These are phyloP conservation scores for Verticillium tricorpus DNA, from an alignment of 2,329 filamentous ascomycete species.

Conservation along the genomic window DNA sequence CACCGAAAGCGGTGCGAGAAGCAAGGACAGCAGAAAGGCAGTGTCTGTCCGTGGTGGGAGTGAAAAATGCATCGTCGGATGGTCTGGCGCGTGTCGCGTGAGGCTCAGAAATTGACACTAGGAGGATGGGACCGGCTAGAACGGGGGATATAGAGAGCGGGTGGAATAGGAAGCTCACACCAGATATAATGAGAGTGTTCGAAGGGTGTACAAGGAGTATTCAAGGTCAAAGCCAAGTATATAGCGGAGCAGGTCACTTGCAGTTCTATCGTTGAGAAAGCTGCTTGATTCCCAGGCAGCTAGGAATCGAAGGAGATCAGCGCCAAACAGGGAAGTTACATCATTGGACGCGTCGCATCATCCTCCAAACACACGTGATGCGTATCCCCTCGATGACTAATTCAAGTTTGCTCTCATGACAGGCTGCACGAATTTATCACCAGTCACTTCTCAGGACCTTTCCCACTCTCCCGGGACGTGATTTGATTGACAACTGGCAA, in stretches of 20 bases:
- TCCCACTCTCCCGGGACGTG: not conserved
- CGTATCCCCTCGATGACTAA: not conserved
- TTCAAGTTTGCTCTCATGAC: not conserved
- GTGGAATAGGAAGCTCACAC: not conserved
- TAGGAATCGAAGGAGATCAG: not conserved
- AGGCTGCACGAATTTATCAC: not conserved
- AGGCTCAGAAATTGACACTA: not conserved
- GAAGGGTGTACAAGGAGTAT: not conserved
- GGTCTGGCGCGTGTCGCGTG: constrained; percentile 14
- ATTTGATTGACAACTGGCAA: not conserved
- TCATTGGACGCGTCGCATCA: constrained; percentile 1
- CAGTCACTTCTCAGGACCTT: not conserved
- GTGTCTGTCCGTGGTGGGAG: constrained; percentile 24
- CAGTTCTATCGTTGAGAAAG: not conserved
- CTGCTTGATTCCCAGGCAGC: not conserved
- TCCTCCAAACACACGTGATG: not conserved
- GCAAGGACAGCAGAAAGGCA: constrained; percentile 29
- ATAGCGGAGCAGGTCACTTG: not conserved
- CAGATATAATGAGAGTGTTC: not conserved
- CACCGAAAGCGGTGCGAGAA: constrained; percentile 29
- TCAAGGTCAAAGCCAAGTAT: not conserved
- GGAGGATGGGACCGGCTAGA: not conserved
- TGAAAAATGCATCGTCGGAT: constrained; percentile 9
- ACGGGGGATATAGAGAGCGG: not conserved
- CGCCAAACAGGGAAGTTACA: not conserved